Evolutionary conservation across 805 yeast species (phyloP).

Genomic region (Nakazawaea wickerhamii): DNA sequence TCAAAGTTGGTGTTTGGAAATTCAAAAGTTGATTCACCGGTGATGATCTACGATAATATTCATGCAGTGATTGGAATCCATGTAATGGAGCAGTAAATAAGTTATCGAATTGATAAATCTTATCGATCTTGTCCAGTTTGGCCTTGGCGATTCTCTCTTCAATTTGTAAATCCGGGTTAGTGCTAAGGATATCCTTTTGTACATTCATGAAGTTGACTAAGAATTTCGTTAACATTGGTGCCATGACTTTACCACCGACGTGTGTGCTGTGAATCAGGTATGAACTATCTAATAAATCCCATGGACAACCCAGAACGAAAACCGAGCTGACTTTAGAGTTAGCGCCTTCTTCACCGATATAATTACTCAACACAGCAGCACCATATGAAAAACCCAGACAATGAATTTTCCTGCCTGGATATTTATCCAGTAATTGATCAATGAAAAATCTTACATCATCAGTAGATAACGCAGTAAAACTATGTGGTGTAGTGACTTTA

Average conservation of each 20-base stretch:
- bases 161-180: conserved; percentile 22
- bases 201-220: conserved; percentile 39
- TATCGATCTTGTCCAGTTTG: conserved; percentile 23
- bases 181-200: conserved; percentile 31
- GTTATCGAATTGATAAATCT: conserved; percentile 55
- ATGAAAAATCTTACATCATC: conserved; percentile 61
- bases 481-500: conserved; percentile 59
- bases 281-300: conserved; percentile 63
- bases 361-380: conserved; percentile 59
- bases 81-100: conserved; percentile 54
- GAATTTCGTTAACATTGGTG: conserved; percentile 35
- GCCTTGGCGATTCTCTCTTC: conserved; percentile 32
- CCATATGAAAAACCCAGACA: conserved; percentile 72
- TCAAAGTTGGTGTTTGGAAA: conserved; percentile 56
- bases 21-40: conserved; percentile 51
- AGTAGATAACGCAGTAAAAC: conserved; percentile 66
- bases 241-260: conserved; percentile 36
- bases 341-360: conserved; percentile 61
- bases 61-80: conserved; percentile 57
- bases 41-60: conserved; percentile 62
- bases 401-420: conserved; percentile 61
- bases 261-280: conserved; percentile 33
- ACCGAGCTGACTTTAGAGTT: conserved; percentile 52
- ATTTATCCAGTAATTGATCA: conserved; percentile 39
- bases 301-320: conserved; percentile 58